These are phyloP conservation scores for Aphanomyces stellatus DNA, from an alignment of 352 stramenopile genomes.

Conservation along the genomic window DNA sequence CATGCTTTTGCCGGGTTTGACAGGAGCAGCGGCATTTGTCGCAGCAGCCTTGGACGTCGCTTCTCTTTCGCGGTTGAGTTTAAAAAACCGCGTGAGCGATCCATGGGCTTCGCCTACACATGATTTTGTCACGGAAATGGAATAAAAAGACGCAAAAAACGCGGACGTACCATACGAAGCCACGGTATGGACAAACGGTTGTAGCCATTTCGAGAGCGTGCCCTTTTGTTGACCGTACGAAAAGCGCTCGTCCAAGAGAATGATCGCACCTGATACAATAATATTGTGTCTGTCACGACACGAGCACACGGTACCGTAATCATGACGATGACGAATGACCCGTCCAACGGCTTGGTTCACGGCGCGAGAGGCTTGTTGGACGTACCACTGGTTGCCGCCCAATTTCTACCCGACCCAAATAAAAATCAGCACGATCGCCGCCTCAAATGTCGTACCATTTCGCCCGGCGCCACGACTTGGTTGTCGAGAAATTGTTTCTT, in stretches of 20 bases:
- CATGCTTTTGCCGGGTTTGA: slow-evolving; percentile 9
- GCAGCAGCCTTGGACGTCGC: slow-evolving; percentile 25
- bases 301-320: slow-evolving; percentile 72
- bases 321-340: slow-evolving; percentile 97
- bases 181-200: slow-evolving; percentile 60
- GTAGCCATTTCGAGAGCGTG: slow-evolving; percentile 94
- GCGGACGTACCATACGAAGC: slow-evolving; percentile 54
- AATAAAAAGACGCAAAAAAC: not conserved
- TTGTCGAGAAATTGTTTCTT: slow-evolving; percentile 96
- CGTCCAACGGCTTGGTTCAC: slow-evolving; percentile 99
- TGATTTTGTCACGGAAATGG: not conserved
- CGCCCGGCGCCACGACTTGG: slow-evolving; percentile 38
- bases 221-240: slow-evolving; percentile 81
- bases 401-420: slow-evolving; percentile 53
- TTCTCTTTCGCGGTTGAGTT: slow-evolving; percentile 49
- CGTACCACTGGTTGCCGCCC: slow-evolving; percentile 97
- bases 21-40: slow-evolving; percentile 23
- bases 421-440: too few relatives aligned
- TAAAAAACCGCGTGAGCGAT: slow-evolving; percentile 77
- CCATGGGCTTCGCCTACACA: slow-evolving; percentile 66
- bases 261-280: slow-evolving; percentile 74
- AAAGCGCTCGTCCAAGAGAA: slow-evolving; percentile 97
- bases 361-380: slow-evolving; percentile 94
- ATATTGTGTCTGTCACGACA: not conserved
- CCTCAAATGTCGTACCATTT: slow-evolving; percentile 53